Conservation (phyloP, 768 basidiomycete genomes). For the Tricholomella constricta region DNA sequence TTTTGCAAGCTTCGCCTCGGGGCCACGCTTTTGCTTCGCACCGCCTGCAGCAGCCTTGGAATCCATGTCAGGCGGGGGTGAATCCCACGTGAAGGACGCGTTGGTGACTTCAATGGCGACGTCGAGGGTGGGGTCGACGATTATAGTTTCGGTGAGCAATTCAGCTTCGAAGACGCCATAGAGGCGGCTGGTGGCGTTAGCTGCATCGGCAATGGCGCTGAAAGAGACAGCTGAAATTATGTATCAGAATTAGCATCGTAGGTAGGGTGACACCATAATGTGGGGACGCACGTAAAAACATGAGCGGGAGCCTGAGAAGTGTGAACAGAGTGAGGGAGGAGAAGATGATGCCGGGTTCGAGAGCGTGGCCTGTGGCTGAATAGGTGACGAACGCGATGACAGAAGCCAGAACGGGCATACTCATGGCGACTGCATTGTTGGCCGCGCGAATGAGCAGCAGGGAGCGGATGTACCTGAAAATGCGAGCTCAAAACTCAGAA, state of each 20-base stretch:
- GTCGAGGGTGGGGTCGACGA: conserved; percentile 55
- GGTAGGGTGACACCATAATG: no score
- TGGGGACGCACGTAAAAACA: conserved; percentile 57
- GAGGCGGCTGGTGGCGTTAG: conserved; percentile 77
- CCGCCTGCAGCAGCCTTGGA: conserved; percentile 33
- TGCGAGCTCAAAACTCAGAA: not conserved
- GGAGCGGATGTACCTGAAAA: conserved; percentile 56
- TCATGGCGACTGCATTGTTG: conserved; percentile 67
- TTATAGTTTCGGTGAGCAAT: conserved; percentile 57
- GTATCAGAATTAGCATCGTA: no score
- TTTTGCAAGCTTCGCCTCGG: conserved; percentile 24
- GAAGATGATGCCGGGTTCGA: conserved; percentile 76
- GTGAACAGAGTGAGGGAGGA: conserved; percentile 86
- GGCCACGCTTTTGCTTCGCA: conserved; percentile 25
- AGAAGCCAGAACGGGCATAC: conserved; percentile 77
- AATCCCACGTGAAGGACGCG: conserved; percentile 88
- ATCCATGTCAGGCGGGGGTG: conserved; percentile 58
- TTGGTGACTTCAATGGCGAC: conserved; percentile 66
- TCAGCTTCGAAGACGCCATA: conserved; percentile 86
- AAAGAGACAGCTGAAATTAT: conserved; percentile 67
- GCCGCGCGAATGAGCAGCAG: conserved; percentile 67
- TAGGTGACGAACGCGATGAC: conserved; percentile 80
- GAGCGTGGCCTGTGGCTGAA: conserved; percentile 65
- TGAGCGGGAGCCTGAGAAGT: conserved; percentile 77
- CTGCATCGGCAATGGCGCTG: conserved; percentile 81